phyloP scores from a whole-genome alignment of 1,284 basidiomycete genomes.

The Puccinia hordei region DNA sequence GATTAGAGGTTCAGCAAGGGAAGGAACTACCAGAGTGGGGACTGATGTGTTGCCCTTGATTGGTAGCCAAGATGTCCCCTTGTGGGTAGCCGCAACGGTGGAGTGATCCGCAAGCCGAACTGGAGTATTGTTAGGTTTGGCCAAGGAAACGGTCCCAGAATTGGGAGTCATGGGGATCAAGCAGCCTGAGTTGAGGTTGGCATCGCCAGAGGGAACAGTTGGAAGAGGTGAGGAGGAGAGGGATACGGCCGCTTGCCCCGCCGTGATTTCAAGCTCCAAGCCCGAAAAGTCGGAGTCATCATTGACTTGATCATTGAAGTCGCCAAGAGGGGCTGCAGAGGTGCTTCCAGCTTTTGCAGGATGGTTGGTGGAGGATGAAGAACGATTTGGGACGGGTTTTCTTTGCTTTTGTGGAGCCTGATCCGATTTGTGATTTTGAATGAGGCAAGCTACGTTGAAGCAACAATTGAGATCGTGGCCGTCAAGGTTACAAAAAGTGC shows the following conservation, averaged over 20 bases:
- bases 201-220: not conserved
- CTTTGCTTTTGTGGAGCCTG: not conserved
- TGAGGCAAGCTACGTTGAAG: too few species aligned
- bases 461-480: too few species aligned
- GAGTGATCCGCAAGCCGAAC: not conserved
- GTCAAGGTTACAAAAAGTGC: too few species aligned
- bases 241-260: not conserved
- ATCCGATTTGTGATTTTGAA: not conserved
- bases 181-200: not conserved
- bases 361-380: too few species aligned
- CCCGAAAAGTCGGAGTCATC: too few species aligned
- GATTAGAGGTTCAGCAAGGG: not conserved
- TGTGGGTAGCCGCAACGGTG: not conserved
- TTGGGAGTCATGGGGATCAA: conserved; percentile 11
- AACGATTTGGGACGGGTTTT: too few species aligned
- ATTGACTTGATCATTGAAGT: not conserved
- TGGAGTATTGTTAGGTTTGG: not conserved
- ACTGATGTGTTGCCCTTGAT: not conserved
- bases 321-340: not conserved
- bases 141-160: not conserved
- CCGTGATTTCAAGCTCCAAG: not conserved
- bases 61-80: not conserved
- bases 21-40: not conserved
- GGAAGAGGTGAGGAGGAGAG: not conserved
- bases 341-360: not conserved